Percentiles rank a stretch among this genome's conserved stretches.
Evolutionary conservation across 805 yeast genomes (phyloP).

Genomic region (Saccharomycopsis guyanensis): DNA sequence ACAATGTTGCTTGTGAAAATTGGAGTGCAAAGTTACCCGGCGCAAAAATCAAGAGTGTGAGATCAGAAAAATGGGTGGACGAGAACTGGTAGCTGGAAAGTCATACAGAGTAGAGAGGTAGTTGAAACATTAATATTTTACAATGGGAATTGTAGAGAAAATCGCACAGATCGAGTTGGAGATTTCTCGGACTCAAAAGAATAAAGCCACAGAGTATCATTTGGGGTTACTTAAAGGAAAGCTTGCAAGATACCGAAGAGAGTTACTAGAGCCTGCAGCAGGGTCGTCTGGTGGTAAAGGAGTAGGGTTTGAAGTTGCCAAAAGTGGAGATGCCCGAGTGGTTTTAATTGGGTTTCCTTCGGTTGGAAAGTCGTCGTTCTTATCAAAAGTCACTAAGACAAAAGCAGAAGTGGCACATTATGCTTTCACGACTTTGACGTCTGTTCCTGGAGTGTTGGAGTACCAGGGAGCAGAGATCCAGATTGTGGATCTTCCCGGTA

Average conservation of each 20-base stretch:
- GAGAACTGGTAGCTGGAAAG: no score
- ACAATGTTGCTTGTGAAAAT: no score
- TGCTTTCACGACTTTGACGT: constrained; percentile 92
- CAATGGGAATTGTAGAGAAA: constrained; percentile 47
- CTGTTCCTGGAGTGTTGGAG: constrained; percentile 92
- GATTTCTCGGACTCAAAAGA: constrained; percentile 90
- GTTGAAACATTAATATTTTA: no score
- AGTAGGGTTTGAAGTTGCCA: constrained; percentile 87
- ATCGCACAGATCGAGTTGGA: constrained; percentile 88
- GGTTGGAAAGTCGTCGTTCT: constrained; percentile 90
- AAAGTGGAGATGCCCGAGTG: constrained; percentile 94
- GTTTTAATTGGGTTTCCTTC: constrained; percentile 96
- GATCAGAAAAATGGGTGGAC: no score
- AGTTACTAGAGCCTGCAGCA: constrained; percentile 83
- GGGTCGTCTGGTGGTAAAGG: constrained; percentile 65
- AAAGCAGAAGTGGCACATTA: constrained; percentile 92
- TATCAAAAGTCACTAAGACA: constrained; percentile 85
- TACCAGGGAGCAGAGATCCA: constrained; percentile 97
- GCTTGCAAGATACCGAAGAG: constrained; percentile 85
- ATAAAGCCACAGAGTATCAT: constrained; percentile 97
- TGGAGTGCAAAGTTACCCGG: no score
- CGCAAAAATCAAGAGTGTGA: no score
- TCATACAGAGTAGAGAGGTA: no score
- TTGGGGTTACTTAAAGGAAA: constrained; percentile 91
- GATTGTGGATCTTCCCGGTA: constrained; percentile 96